phyloP scores from a whole-genome alignment of 257 asterid species.

The Leptodermis oblonga region DNA sequence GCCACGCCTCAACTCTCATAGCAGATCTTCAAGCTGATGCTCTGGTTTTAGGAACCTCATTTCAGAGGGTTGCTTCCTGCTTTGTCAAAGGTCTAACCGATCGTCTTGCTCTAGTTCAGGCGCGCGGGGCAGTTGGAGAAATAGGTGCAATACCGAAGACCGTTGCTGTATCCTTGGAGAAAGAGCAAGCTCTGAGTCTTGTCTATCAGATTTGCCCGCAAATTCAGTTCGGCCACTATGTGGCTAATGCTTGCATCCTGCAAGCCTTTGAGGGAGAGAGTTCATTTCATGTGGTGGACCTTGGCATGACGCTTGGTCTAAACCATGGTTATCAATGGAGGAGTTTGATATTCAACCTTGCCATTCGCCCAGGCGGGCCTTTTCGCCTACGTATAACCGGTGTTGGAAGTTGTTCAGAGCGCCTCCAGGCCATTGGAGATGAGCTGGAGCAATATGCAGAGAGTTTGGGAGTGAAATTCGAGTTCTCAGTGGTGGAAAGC shows the following conservation, averaged over 20 bases:
- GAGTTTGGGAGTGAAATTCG: constrained; percentile 36
- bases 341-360: constrained; percentile 48
- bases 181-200: constrained; percentile 52
- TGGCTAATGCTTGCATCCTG: constrained; percentile 55
- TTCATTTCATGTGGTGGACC: constrained; percentile 69
- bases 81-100: constrained; percentile 12
- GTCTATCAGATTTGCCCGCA: constrained; percentile 58
- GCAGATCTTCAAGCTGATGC: constrained; percentile 13
- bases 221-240: constrained; percentile 62
- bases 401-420: constrained; percentile 40
- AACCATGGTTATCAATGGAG: constrained; percentile 75
- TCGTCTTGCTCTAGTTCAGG: constrained; percentile 14
- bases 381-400: constrained; percentile 53
- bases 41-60: constrained; percentile 9
- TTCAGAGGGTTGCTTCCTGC: constrained; percentile 18
- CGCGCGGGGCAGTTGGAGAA: constrained; percentile 12
- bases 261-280: constrained; percentile 95
- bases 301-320: constrained; percentile 66
- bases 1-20: constrained; percentile 11
- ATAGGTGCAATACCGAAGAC: constrained; percentile 5
- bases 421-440: constrained; percentile 42
- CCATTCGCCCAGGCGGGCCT: constrained; percentile 30
- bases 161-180: not conserved
- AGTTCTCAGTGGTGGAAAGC: constrained; percentile 50
- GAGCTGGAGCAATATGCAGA: constrained; percentile 52